Evolutionary conservation across 331 rosid species (phyloP), one percentile per base, ranked within the genome.

Genomic region (Stylosanthes scabra): DNA sequence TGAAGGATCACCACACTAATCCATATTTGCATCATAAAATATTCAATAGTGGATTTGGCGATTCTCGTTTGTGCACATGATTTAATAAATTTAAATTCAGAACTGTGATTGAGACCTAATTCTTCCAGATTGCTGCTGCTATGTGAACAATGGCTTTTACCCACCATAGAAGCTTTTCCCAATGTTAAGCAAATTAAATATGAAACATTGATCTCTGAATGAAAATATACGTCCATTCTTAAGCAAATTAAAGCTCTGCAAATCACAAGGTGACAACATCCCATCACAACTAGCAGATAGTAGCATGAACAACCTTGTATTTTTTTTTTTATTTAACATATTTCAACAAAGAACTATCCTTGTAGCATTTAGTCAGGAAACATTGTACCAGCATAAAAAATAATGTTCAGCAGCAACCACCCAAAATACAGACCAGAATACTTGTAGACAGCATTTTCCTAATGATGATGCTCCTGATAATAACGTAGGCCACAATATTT

Each of bases 401-500:
- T 45, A 59, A 70, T 73, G 87, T 71, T 31, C 60, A 10, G 66
- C 59, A 59, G 62, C 61, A 75, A 79, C 61, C 45, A 49, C 59
- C 42, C 42, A 14, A 54, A 16, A 51, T 73, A 74, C 79, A 55
- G 80, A 66, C 58, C 74, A 63, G 28, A 55, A 72, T 5, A 61
- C 81, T 64, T 58, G 73, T 64, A 51, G 79, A 78, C 37, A 34
- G 39, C 78, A 20, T 54, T 63, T 63, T 70, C 81, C 81, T 91
- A 91, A 83, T 91, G 99, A 83, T 91, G 92, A 81, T 94, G 99
- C 72, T 87, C 90, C 83, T 91, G 99, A 65, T 86, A 82, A 65
- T 63, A 94, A 44, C 96, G 96, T 16, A 89, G 86, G 78, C 97
- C 99, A 37, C 97, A 94, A 40, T 91, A 94, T 86, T 91, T 94